A percentile compares a stretch with the other conserved stretches of the same genome.
Conservation (phyloP, 164 flowering plant genomes). For the Magnolia sinica region DNA sequence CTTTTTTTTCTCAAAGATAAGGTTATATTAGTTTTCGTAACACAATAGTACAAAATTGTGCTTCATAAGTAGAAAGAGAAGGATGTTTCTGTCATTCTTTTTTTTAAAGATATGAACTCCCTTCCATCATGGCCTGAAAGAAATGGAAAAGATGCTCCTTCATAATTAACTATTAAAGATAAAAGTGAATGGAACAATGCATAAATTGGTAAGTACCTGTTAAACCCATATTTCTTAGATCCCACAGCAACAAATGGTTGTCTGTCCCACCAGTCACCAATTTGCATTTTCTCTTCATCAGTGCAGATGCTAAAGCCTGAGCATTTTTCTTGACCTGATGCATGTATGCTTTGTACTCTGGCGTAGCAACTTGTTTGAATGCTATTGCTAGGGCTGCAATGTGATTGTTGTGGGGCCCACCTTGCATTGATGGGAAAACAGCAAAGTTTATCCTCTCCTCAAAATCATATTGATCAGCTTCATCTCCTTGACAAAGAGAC, state of each 20-base stretch:
- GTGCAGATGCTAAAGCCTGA: slow-evolving; percentile 74
- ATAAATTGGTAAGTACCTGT: slow-evolving; percentile 43
- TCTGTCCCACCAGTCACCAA: slow-evolving; percentile 94
- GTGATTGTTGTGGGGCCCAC: slow-evolving; percentile 95
- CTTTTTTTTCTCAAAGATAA: neutral
- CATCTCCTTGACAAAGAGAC: slow-evolving; percentile 46
- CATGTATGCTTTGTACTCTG: slow-evolving; percentile 75
- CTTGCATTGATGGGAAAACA: slow-evolving; percentile 84
- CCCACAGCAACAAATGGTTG: slow-evolving; percentile 92
- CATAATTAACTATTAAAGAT: neutral
- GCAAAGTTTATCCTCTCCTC: slow-evolving; percentile 91
- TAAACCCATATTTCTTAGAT: slow-evolving; percentile 65
- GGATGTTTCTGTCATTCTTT: neutral
- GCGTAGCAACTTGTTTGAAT: slow-evolving; percentile 80
- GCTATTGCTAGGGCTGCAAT: slow-evolving; percentile 97
- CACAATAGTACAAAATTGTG: neutral
- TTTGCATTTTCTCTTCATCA: slow-evolving; percentile 67
- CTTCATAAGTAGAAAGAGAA: neutral
- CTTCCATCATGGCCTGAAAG: neutral
- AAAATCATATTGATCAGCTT: slow-evolving; percentile 59
- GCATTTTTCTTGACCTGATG: slow-evolving; percentile 91
- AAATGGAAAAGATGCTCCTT: neutral
- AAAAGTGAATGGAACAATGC: neutral
- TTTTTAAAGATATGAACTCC: neutral
- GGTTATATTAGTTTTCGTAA: no score